Base-by-base conservation (phyloP, 2,329 filamentous ascomycete species). In the Ophiocordyceps sinensis region DNA sequence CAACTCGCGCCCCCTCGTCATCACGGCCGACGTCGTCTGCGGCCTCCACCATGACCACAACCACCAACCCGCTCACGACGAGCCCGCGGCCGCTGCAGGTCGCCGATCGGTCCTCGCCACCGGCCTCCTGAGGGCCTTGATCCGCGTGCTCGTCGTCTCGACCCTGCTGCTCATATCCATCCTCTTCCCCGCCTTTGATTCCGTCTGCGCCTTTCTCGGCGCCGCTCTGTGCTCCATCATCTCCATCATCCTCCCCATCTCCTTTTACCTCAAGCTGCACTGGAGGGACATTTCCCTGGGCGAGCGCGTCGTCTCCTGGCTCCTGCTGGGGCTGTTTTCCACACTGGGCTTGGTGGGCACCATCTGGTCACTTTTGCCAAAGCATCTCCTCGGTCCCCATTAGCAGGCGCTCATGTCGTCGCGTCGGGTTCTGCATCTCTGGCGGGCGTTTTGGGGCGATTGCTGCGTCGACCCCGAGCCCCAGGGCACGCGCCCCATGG, bases 251-350 rank as follows among this genome's bases (percentile, higher is more conserved):
- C 59, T 98, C 39, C 91, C 89, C 1, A 66, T 94, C 28, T 73
- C 79, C 5, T 96, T 98, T 56, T 87, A 96, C 55, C 64, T 96
- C 43, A 94, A 88, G 63, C 76, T 96, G 1, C 96, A 94, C 57
- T 77, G 79, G 37, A 71, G 77, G 39, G 79, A 89, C 45, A 75
- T 95, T 37, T 64, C 68, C 1, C 49, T 59, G 1, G 56, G 57
- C 19, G 85, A 94, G 61, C 78, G 75, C 51, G 57, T 75, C 5
- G 49, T 83, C 36, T 78, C 82, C 51, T 88, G 77, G 69, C 56
- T 65, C 14, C 61, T 94, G 50, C 78, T 95, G 53, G 57, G 76
- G 5, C 53, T 84, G 12, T 91, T 84, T 42, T 68, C 74, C 1
- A 54, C 78, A 17, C 62, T 95, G 56, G 89, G 85, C 12, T 51